Evolutionary conservation across 257 asterid species (phyloP), one percentile per base, ranked within the genome.

Genomic region (Haberlea rhodopensis): DNA sequence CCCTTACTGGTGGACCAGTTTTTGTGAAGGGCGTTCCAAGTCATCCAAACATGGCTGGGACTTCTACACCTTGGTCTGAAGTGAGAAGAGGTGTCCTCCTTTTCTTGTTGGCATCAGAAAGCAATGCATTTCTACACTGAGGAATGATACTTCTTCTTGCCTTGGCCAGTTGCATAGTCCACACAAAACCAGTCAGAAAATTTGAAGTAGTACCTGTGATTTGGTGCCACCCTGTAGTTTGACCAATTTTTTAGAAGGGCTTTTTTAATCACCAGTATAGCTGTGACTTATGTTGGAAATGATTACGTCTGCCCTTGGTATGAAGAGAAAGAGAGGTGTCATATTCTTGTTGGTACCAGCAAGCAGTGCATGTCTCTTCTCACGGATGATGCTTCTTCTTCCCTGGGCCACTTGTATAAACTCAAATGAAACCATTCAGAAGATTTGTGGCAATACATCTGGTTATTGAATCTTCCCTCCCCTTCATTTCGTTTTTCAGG

Each of bases 41-140:
- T 84, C 89, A 82, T 78, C 85, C 88, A 77, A 81, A 86, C 79
- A 78, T 74, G 80, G 85, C 88, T 37, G 80, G 83, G 95, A 83
- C 84, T 85, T 87, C 86, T 82, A 83, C 87, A 89, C 80, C 85
- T 71, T 80, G 82, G 87, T 83, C 82, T 63, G 81, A 75, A 75
- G 78, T 75, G 90, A 87, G 95, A 86, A 84, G 90, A 81, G 87
- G 90, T 49, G 83, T 85, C 90, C 95, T 85, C 90, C 89, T 84
- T 74, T 76, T 79, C 78, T 79, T 77, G 86, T 94, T 86, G 81
- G 82, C 81, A 74, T 79, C 86, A 60, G 96, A 88, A 82, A 82
- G 86, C 81, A 80, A 76, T 83, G 79, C 77, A 76, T 76, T 83
- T 84, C 80, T 69, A 67, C 68, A 69, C 69, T 73, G 85, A 87